Conservation (phyloP, 179 eudicot species). For the Beta corolliflora region DNA sequence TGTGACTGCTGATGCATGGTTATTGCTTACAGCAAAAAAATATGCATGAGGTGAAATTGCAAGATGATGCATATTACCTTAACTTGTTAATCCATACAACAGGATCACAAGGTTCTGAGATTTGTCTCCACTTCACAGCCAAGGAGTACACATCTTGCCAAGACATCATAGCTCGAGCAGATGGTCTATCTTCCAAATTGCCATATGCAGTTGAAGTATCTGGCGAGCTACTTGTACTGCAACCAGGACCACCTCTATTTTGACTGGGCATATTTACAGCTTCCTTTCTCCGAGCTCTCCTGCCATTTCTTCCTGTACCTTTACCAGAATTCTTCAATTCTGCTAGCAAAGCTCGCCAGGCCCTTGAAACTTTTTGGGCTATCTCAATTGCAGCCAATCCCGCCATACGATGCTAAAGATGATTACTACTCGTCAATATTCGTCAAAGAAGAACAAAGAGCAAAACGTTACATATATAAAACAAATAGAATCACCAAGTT, state of each 20-base stretch:
- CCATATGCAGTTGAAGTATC: slow-evolving; percentile 63
- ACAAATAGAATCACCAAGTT: slow-evolving; percentile 5
- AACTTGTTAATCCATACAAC: slow-evolving; percentile 96
- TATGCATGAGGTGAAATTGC: background rate
- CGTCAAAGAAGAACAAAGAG: slow-evolving; percentile 8
- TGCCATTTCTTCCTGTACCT: slow-evolving; percentile 63
- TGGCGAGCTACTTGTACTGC: slow-evolving; percentile 76
- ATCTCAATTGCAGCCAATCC: slow-evolving; percentile 98
- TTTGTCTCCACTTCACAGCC: slow-evolving; percentile 99
- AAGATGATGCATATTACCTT: slow-evolving; percentile 54
- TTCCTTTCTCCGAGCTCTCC: slow-evolving; percentile 78
- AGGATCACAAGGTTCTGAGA: slow-evolving; percentile 98
- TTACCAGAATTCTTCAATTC: slow-evolving; percentile 76
- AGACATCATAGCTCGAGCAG: slow-evolving; percentile 63
- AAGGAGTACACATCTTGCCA: slow-evolving; percentile 88
- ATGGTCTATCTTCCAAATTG: slow-evolving; percentile 61
- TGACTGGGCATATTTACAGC: slow-evolving; percentile 56
- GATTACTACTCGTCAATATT: slow-evolving; percentile 18
- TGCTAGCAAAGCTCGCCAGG: slow-evolving; percentile 85
- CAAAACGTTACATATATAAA: background rate
- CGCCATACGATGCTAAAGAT: slow-evolving; percentile 93
- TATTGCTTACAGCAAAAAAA: background rate
- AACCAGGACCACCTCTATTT: slow-evolving; percentile 97
- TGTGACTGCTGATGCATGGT: background rate
- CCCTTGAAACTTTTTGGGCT: slow-evolving; percentile 90